Evolutionary conservation across 2,329 filamentous ascomycete species (phyloP).

Genomic region (Epichloe coenophiala): DNA sequence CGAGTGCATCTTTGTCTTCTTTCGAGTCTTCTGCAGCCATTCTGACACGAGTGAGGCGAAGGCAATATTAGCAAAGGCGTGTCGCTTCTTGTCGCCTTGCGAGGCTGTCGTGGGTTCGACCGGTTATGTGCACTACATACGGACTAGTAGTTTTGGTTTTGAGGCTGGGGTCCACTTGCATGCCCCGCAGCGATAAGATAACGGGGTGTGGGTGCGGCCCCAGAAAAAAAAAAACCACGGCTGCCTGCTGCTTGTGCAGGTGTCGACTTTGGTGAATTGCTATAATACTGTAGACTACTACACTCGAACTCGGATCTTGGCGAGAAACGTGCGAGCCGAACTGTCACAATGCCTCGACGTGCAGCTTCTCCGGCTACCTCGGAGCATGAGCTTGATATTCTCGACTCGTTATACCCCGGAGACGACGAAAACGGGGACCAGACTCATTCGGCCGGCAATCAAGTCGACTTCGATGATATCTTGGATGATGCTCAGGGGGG

Average conservation of each 20-base stretch:
- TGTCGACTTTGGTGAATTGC: no score
- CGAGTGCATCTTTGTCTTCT: conserved; percentile 62
- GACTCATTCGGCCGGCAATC: conserved; percentile 23
- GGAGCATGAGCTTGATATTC: conserved; percentile 86
- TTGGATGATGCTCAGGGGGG: conserved; percentile 34
- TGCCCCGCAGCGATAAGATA: conserved; percentile 27
- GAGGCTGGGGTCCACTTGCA: conserved; percentile 6
- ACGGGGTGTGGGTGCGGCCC: conserved; percentile 4
- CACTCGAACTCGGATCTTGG: not conserved
- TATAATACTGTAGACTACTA: no score
- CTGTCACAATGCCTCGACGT: conserved; percentile 50
- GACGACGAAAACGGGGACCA: conserved; percentile 35
- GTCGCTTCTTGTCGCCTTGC: not conserved
- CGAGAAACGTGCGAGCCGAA: conserved; percentile 11
- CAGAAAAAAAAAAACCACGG: not conserved
- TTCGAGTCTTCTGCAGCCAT: conserved; percentile 25
- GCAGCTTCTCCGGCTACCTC: conserved; percentile 70
- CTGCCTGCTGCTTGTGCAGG: no score
- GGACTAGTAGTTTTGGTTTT: not conserved
- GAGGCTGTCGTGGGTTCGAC: not conserved
- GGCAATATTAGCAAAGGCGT: not conserved
- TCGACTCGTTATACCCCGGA: conserved; percentile 58
- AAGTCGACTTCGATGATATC: conserved; percentile 47
- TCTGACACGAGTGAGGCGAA: not conserved
- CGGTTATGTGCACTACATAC: no score